Evolutionary conservation across 495 filamentous ascomycete genomes (phyloP).

Genomic region (Friedmanniomyces endolithicus): DNA sequence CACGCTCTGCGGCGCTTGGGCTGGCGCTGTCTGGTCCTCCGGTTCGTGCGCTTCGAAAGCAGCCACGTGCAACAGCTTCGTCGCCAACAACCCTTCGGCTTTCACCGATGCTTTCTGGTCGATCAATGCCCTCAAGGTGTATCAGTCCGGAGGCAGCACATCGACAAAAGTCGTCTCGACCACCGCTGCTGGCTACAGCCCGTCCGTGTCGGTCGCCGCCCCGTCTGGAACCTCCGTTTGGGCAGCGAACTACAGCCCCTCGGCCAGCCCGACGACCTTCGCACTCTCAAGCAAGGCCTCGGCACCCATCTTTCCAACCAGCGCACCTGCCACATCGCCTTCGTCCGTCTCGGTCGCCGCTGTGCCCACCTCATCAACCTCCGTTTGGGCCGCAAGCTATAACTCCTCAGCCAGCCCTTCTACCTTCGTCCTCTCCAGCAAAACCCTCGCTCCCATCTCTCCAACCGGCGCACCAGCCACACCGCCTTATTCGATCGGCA

Average conservation of each 20-base stretch:
- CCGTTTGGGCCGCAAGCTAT: background rate
- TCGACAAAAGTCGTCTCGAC: background rate
- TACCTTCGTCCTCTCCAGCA: slow-evolving; percentile 3
- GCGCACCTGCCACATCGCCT: background rate
- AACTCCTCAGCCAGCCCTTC: background rate
- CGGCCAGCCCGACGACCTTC: slow-evolving; percentile 4
- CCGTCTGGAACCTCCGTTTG: background rate
- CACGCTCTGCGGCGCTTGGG: slow-evolving; percentile 82
- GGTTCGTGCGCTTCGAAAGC: slow-evolving; percentile 13
- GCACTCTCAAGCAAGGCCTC: background rate
- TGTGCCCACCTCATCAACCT: background rate
- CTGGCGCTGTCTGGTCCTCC: slow-evolving; percentile 46
- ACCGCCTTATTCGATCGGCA: background rate
- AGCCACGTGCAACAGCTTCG: slow-evolving; percentile 20
- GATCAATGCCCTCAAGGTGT: slow-evolving; percentile 27
- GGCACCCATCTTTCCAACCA: background rate
- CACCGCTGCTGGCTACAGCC: background rate
- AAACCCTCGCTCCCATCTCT: background rate
- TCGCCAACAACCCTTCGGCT: slow-evolving; percentile 23
- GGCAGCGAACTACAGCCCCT: background rate
- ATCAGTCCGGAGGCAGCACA: background rate
- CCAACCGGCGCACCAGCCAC: background rate
- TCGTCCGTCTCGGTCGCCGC: background rate
- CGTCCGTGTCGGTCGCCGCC: background rate
- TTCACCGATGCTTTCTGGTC: slow-evolving; percentile 29